Percentiles rank a stretch among this genome's conserved stretches.
Evolutionary conservation across 1,284 basidiomycete genomes (phyloP).

Genomic region (Golubevia pallescens): DNA sequence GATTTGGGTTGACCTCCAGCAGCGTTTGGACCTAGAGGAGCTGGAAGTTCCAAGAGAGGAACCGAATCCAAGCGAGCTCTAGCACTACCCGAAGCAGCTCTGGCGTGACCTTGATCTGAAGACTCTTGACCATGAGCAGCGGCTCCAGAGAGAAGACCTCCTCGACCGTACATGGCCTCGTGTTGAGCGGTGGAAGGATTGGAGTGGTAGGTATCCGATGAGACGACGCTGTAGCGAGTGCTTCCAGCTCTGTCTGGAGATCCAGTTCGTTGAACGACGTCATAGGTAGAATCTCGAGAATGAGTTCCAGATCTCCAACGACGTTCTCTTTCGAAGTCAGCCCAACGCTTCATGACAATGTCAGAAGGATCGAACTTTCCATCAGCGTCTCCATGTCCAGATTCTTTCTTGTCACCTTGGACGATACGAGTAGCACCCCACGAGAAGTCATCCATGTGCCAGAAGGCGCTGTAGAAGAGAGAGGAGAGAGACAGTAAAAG

Average conservation of each 20-base stretch:
- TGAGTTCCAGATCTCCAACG: conserved; percentile 86
- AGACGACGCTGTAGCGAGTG: conserved; percentile 47
- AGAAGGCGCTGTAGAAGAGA: conserved; percentile 34
- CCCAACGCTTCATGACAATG: conserved; percentile 99
- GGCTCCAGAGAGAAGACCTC: not conserved
- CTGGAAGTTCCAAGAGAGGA: conserved; percentile 59
- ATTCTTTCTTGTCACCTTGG: conserved; percentile 59
- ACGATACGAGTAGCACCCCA: conserved; percentile 66
- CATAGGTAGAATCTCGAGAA: conserved; percentile 79
- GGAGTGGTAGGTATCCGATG: conserved; percentile 44
- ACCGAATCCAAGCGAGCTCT: conserved; percentile 52
- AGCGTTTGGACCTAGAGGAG: conserved; percentile 53
- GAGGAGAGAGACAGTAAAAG: not conserved
- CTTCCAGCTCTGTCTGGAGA: conserved; percentile 49
- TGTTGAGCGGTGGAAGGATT: conserved; percentile 23
- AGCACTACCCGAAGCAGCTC: conserved; percentile 28
- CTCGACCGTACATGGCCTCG: conserved; percentile 32
- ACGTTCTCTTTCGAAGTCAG: conserved; percentile 94
- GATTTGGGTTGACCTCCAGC: conserved; percentile 24
- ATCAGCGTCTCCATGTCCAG: conserved; percentile 64
- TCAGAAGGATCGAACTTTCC: conserved; percentile 94
- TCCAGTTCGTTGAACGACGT: conserved; percentile 62
- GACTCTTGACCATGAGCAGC: not conserved
- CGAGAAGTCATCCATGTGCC: conserved; percentile 66
- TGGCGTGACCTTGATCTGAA: conserved; percentile 37